phyloP scores from a whole-genome alignment of 768 basidiomycete genomes.

The Gymnopilus junonius region DNA sequence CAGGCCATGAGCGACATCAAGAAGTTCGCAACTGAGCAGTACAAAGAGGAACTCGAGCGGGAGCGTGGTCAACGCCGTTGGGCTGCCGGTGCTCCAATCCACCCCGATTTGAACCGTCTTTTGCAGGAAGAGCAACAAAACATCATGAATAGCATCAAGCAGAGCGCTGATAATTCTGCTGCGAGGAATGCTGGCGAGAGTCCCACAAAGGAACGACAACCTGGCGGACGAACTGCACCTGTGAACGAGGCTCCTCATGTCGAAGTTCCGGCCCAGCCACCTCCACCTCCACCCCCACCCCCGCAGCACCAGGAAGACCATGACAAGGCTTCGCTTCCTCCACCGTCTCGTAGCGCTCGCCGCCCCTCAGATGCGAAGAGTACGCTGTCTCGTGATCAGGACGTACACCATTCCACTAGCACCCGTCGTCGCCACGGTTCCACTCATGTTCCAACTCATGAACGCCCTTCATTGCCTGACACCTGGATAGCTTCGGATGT shows the following conservation, averaged over 20 bases:
- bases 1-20: slow-evolving; percentile 48
- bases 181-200: slow-evolving; percentile 13
- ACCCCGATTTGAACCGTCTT: slow-evolving; percentile 31
- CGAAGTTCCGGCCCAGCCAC: slow-evolving; percentile 9
- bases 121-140: slow-evolving; percentile 41
- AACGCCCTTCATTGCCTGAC: slow-evolving; percentile 17
- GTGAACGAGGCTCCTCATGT: slow-evolving; percentile 8
- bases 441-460: slow-evolving; percentile 8
- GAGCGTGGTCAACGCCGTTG: slow-evolving; percentile 57
- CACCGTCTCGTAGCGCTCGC: slow-evolving; percentile 15
- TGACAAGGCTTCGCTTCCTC: slow-evolving; percentile 16
- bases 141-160: slow-evolving; percentile 54
- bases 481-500: slow-evolving; percentile 13
- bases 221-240: not conserved
- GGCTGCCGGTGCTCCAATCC: slow-evolving; percentile 42
- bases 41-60: slow-evolving; percentile 43
- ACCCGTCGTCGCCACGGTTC: slow-evolving; percentile 16
- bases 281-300: slow-evolving; percentile 3
- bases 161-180: slow-evolving; percentile 19
- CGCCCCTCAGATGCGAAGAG: slow-evolving; percentile 26
- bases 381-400: slow-evolving; percentile 21
- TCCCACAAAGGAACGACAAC: slow-evolving; percentile 10
- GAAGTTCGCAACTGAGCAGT: slow-evolving; percentile 49
- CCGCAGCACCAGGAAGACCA: slow-evolving; percentile 18
- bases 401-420: slow-evolving; percentile 12